Evolutionary conservation across 768 basidiomycete genomes (phyloP), one percentile per base, ranked within the genome.

Genomic region (Mycena indigotica): DNA sequence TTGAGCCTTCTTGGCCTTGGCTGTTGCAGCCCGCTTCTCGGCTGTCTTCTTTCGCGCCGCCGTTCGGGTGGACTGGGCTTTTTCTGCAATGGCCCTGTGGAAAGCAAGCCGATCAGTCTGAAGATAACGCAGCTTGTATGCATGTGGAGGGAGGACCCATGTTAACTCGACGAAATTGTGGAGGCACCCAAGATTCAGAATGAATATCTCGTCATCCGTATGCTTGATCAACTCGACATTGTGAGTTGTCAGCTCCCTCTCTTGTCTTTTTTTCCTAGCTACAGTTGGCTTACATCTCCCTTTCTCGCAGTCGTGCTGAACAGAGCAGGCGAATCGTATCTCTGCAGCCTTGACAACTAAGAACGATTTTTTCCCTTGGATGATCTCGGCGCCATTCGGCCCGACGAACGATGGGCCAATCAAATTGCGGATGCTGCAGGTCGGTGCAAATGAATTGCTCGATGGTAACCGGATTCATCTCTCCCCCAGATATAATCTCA

Each of bases 301-400:
- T 17, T 38, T 28, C 1, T 38, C 28, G 49, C 65, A 66, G 50
- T 66, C 63, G 40, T 67, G 62, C 39, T 62, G 62, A 1, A 58
- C 62, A 26, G 63, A 64, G 26, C 61, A 49, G 3, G 39, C 24
- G 28, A 63, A 65, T 26, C 28, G 16, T 10, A 57, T 26, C 2
- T 39, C 21, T 45, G 50, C 12, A 16, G 10, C 48, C 29, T 6
- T 10, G 12, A 45, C 41, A 10, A 45, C 21, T 8, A 45, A 45
- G 41, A 45, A 45, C 19, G 41, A 45, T 23, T 8, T 45, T 8
- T 10, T 23, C 16, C 12, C 41, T 45, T 45, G 16, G 12, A 45
- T 21, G 21, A 45, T 45, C 41, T 45, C 41, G 10, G 8, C 24
- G 10, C 41, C 41, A 8, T 10, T 12, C 19, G 41, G 41, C n/a